phyloP scores from a whole-genome alignment of 2,329 filamentous ascomycete genomes.

The Fonsecaea erecta region DNA sequence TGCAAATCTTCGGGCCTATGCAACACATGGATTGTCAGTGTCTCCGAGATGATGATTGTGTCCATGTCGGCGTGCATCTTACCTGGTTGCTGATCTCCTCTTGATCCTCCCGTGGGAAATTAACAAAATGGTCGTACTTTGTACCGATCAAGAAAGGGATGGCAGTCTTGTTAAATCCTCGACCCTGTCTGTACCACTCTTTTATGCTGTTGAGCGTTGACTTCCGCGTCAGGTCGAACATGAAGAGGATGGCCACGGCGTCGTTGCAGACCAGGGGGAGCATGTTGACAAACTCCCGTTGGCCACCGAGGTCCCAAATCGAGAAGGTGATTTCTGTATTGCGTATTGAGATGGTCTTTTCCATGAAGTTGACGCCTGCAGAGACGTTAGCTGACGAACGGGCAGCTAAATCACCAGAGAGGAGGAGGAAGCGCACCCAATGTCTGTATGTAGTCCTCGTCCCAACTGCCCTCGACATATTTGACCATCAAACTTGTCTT shows the following conservation, averaged over 20 bases:
- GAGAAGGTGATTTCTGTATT: conserved; percentile 99
- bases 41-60: no score
- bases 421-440: conserved; percentile 62
- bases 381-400: conserved; percentile 25
- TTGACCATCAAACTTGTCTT: conserved; percentile 99
- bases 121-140: conserved; percentile 99
- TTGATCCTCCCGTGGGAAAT: conserved; percentile 95
- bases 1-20: conserved; percentile 86
- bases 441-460: conserved; percentile 99
- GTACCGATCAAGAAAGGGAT: conserved; percentile 97
- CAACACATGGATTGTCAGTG: background rate
- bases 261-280: conserved; percentile 98
- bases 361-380: conserved; percentile 98
- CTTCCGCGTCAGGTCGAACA: conserved; percentile 98
- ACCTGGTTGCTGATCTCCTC: conserved; percentile 98
- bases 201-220: conserved; percentile 99
- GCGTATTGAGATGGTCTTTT: conserved; percentile 98
- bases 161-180: conserved; percentile 99
- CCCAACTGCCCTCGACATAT: conserved; percentile 98
- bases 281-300: conserved; percentile 99
- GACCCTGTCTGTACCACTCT: conserved; percentile 97
- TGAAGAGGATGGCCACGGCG: conserved; percentile 97
- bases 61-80: conserved; percentile 25
- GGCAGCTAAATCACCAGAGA: background rate
- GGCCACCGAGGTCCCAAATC: conserved; percentile 97